These are phyloP conservation scores for Plenodomus lindquistii DNA, from an alignment of 2,329 filamentous ascomycete species.

Conservation along the genomic window DNA sequence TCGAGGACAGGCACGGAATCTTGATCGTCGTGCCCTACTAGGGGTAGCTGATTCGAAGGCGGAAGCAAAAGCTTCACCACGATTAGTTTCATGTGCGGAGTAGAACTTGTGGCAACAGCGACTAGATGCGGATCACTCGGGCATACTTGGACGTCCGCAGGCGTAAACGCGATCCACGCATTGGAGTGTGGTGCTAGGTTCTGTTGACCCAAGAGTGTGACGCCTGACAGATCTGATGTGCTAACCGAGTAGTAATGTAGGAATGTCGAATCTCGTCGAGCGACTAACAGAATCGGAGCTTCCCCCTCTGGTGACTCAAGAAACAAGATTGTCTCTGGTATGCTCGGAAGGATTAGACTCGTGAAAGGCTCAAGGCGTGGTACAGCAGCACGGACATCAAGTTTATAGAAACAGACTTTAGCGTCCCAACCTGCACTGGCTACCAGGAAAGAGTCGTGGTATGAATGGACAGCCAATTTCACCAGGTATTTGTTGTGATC, in stretches of 20 bases:
- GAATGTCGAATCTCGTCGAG: slow-evolving; percentile 61
- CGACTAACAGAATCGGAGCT: slow-evolving; percentile 56
- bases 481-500: slow-evolving; percentile 65
- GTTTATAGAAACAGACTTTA: slow-evolving; percentile 57
- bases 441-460: slow-evolving; percentile 41
- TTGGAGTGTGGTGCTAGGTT: slow-evolving; percentile 66
- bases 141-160: slow-evolving; percentile 59
- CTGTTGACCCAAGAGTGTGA: slow-evolving; percentile 56
- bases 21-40: neutral
- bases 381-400: slow-evolving; percentile 30
- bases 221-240: slow-evolving; percentile 11
- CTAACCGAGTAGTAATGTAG: slow-evolving; percentile 59
- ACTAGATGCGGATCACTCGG: slow-evolving; percentile 59
- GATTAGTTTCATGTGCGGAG: slow-evolving; percentile 66
- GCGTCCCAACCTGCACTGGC: slow-evolving; percentile 66
- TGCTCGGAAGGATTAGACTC: slow-evolving; percentile 52
- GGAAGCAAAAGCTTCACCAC: slow-evolving; percentile 62
- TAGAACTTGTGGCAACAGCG: slow-evolving; percentile 63
- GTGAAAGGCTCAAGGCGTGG: slow-evolving; percentile 46
- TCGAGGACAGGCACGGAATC: neutral
- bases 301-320: slow-evolving; percentile 52
- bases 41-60: slow-evolving; percentile 14
- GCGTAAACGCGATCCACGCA: slow-evolving; percentile 67
- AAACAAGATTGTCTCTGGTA: slow-evolving; percentile 62
- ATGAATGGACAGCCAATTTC: slow-evolving; percentile 50